A percentile compares a stretch with the other conserved stretches of the same genome.
Evolutionary conservation across 345 rosid genomes (phyloP).

Genomic region (Bruguiera sexangula): DNA sequence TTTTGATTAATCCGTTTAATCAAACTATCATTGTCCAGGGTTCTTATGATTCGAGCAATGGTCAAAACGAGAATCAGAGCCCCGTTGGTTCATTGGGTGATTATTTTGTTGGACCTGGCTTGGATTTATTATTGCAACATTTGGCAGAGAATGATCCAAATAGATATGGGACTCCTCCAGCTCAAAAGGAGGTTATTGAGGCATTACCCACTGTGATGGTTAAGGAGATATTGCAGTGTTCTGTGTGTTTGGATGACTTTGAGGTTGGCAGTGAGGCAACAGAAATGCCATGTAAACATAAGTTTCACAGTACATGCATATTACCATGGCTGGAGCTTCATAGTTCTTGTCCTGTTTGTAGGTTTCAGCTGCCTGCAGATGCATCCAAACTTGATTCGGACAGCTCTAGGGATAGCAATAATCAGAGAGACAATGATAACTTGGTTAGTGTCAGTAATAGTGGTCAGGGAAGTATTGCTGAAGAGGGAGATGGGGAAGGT

Average conservation of each 20-base stretch:
- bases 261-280: constrained; percentile 58
- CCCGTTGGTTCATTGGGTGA: constrained; percentile 61
- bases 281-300: constrained; percentile 93
- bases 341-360: constrained; percentile 87
- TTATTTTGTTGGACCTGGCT: constrained; percentile 78
- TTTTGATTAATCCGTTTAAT: constrained; percentile 60
- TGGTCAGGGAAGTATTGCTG: constrained; percentile 12
- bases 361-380: constrained; percentile 69
- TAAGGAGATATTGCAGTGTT: constrained; percentile 57
- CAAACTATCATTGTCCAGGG: constrained; percentile 60
- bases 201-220: constrained; percentile 48
- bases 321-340: constrained; percentile 93
- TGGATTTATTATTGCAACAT: constrained; percentile 70
- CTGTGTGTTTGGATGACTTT: constrained; percentile 83
- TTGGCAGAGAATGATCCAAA: constrained; percentile 72
- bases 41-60: constrained; percentile 36
- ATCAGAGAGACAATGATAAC: constrained; percentile 27
- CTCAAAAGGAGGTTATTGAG: constrained; percentile 69
- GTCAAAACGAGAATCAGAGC: constrained; percentile 39
- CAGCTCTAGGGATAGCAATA: constrained; percentile 29
- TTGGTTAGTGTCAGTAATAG: constrained; percentile 7
- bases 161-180: constrained; percentile 80
- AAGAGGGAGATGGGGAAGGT: constrained; percentile 51
- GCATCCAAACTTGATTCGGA: constrained; percentile 57
- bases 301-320: constrained; percentile 68